Evolutionary conservation across 2,329 filamentous ascomycete species (phyloP).

Genomic region (Aspergillus ustus): DNA sequence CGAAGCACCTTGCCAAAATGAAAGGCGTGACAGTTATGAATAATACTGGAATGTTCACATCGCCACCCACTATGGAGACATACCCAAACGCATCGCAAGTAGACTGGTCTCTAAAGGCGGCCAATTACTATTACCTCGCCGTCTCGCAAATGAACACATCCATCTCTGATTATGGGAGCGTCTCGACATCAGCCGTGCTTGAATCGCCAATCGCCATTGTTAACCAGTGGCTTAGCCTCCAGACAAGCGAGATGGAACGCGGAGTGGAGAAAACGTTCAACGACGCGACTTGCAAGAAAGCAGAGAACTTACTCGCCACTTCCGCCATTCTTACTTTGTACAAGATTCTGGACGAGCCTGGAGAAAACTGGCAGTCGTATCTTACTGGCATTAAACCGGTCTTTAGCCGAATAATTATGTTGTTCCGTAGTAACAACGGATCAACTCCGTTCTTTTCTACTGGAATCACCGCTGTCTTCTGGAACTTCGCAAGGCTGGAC

Average conservation of each 20-base stretch:
- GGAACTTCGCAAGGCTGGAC: constrained; percentile 67
- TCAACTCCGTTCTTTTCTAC: constrained; percentile 47
- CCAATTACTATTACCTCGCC: constrained; percentile 64
- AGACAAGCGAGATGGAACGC: constrained; percentile 18
- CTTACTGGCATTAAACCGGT: constrained; percentile 64
- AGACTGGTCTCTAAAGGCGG: constrained; percentile 65
- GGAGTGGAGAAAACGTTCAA: constrained; percentile 16
- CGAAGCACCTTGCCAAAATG: constrained; percentile 44
- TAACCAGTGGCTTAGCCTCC: constrained; percentile 29
- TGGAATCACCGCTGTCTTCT: constrained; percentile 62
- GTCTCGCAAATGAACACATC: constrained; percentile 54
- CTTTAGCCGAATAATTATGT: constrained; percentile 52
- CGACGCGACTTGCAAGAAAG: constrained; percentile 45
- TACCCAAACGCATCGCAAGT: constrained; percentile 53
- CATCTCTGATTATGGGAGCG: constrained; percentile 36
- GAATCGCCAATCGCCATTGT: constrained; percentile 37
- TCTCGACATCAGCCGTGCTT: constrained; percentile 36
- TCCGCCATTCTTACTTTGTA: constrained; percentile 66
- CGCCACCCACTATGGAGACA: constrained; percentile 57
- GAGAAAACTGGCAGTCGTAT: constrained; percentile 62
- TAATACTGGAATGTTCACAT: constrained; percentile 33
- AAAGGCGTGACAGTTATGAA: constrained; percentile 33
- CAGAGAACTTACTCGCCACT: constrained; percentile 64
- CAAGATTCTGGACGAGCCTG: constrained; percentile 65
- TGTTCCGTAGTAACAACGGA: constrained; percentile 22